Percentiles rank a stretch among this genome's conserved stretches.
phyloP scores from a whole-genome alignment of 352 stramenopile genomes.

The Phytophthora pluvialis region DNA sequence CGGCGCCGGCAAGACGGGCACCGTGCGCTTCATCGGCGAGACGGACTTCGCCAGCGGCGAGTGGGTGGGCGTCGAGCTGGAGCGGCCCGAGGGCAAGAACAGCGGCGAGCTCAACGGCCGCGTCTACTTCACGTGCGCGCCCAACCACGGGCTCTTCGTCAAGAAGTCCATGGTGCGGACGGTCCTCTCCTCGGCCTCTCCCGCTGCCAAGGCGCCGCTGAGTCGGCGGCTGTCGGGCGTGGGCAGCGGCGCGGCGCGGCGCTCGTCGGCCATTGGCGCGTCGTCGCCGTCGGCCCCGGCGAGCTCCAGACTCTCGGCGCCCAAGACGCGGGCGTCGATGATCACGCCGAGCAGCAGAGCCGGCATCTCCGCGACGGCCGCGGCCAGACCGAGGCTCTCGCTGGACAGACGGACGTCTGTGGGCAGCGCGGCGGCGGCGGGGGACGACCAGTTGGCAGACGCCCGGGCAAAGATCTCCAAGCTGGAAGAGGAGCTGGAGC shows the following conservation, averaged over 20 bases:
- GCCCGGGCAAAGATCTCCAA: conserved; percentile 56
- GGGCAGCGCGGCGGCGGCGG: neutral
- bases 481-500: conserved; percentile 73
- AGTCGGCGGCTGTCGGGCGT: conserved; percentile 45
- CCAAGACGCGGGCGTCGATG: conserved; percentile 28
- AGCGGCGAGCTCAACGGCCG: conserved; percentile 83
- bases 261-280: conserved; percentile 7
- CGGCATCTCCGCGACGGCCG: conserved; percentile 5
- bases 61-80: conserved; percentile 86
- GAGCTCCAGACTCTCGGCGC: conserved; percentile 24
- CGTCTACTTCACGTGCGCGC: conserved; percentile 79
- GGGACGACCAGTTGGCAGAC: conserved; percentile 61
- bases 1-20: conserved; percentile 69
- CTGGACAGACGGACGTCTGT: conserved; percentile 34
- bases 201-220: conserved; percentile 42
- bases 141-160: conserved; percentile 81
- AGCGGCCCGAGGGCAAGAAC: conserved; percentile 84
- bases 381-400: conserved; percentile 32
- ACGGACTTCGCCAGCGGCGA: conserved; percentile 82
- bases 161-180: conserved; percentile 48
- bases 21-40: conserved; percentile 80
- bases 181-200: conserved; percentile 35
- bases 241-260: conserved; percentile 13
- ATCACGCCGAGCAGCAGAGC: conserved; percentile 22
- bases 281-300: conserved; percentile 9